These are phyloP conservation scores for Pseudozyma sp. DNA, from an alignment of 1,284 basidiomycete species.

Conservation along the genomic window DNA sequence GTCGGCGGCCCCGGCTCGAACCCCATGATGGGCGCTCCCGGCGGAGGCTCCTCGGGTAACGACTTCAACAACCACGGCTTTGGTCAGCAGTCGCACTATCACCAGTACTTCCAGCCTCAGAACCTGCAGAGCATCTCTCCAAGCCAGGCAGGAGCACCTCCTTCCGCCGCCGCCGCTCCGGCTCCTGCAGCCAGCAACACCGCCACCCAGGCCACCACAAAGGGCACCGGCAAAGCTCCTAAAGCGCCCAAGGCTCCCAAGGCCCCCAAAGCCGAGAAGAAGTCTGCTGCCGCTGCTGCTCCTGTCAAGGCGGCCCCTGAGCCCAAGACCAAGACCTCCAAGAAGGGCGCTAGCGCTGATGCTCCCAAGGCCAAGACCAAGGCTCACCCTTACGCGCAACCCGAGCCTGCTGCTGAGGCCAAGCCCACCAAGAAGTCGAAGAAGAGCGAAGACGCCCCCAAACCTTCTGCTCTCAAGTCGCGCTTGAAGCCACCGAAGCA, in stretches of 20 bases:
- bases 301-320: conserved; percentile 33
- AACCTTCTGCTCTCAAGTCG: conserved; percentile 70
- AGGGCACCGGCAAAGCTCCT: conserved; percentile 33
- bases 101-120: conserved; percentile 53
- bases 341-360: conserved; percentile 50
- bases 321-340: conserved; percentile 39
- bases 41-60: conserved; percentile 32
- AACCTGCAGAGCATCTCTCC: conserved; percentile 50
- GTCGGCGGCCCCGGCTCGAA: conserved; percentile 49
- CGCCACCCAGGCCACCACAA: conserved; percentile 24
- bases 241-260: conserved; percentile 46
- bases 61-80: conserved; percentile 51
- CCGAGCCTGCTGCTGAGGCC: conserved; percentile 33
- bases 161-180: conserved; percentile 27
- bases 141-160: conserved; percentile 47
- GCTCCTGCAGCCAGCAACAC: conserved; percentile 23
- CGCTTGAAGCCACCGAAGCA: conserved; percentile 87
- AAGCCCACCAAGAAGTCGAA: conserved; percentile 51
- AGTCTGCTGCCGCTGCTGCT: conserved; percentile 32
- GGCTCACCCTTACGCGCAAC: conserved; percentile 46
- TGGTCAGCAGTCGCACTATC: conserved; percentile 52
- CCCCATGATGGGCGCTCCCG: conserved; percentile 54
- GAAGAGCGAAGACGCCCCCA: conserved; percentile 60
- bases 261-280: conserved; percentile 38
- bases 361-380: conserved; percentile 46